Conservation (phyloP, 225 moss, liverwort and hornwort species). For the Anthoceros angustus region DNA sequence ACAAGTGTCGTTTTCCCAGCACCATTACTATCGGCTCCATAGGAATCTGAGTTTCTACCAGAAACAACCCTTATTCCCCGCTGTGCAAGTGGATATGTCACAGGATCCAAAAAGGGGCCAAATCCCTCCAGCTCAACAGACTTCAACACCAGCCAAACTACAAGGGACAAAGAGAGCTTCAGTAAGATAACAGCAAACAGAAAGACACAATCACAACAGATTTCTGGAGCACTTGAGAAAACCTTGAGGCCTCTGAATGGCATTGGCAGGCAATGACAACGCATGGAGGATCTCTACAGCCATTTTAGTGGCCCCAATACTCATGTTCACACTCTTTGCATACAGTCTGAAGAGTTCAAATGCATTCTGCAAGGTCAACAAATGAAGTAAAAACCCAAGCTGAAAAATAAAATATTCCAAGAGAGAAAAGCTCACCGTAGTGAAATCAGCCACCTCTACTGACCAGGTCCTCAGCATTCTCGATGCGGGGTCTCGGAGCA, state of each 20-base stretch:
- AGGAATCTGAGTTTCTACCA: constrained; percentile 72
- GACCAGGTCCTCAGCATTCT: constrained; percentile 85
- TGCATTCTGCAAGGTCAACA: constrained; percentile 35
- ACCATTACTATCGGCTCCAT: constrained; percentile 92
- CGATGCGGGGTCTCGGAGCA: constrained; percentile 60
- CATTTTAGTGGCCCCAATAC: constrained; percentile 38
- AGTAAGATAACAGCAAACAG: neutral
- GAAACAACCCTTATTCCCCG: constrained; percentile 85
- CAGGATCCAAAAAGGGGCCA: constrained; percentile 56
- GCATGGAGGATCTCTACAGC: constrained; percentile 50
- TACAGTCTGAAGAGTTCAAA: constrained; percentile 78
- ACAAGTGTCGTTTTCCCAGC: constrained; percentile 94
- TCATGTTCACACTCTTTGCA: constrained; percentile 75
- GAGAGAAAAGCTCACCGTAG: neutral
- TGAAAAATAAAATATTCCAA: neutral
- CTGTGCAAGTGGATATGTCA: constrained; percentile 52
- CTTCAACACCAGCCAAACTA: constrained; percentile 65
- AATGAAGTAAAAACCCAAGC: neutral
- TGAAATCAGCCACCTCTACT: constrained; percentile 1
- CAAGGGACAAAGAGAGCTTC: constrained; percentile 5
- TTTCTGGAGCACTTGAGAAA: neutral
- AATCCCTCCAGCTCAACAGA: constrained; percentile 80
- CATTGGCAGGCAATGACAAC: constrained; percentile 65
- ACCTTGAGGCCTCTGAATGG: constrained; percentile 83
- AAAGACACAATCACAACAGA: neutral